Percentiles rank a stretch among this genome's conserved stretches.
These are phyloP conservation scores for Parafenestella ontariensis DNA, from an alignment of 2,329 filamentous ascomycete genomes.

Conservation along the genomic window DNA sequence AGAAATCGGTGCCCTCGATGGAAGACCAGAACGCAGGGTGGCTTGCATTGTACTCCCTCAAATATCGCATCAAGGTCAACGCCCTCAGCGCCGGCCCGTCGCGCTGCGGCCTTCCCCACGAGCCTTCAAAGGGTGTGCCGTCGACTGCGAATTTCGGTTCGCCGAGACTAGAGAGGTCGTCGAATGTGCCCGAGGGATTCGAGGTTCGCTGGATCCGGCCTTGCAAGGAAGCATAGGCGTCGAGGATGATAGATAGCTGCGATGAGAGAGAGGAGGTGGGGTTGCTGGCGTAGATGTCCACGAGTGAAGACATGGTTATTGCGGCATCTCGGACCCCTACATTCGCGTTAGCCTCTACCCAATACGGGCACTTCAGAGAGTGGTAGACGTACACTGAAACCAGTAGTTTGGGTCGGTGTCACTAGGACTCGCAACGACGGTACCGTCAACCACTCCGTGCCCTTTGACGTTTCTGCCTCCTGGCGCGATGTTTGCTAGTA, in stretches of 20 bases:
- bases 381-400: slow-evolving; percentile 50
- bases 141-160: slow-evolving; percentile 54
- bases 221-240: slow-evolving; percentile 45
- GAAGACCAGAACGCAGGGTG: slow-evolving; percentile 47
- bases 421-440: slow-evolving; percentile 54
- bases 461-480: slow-evolving; percentile 48
- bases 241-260: slow-evolving; percentile 38
- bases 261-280: slow-evolving; percentile 35
- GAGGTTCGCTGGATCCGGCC: slow-evolving; percentile 48
- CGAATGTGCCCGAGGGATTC: slow-evolving; percentile 48
- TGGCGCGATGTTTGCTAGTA: slow-evolving; percentile 54
- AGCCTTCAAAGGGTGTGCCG: slow-evolving; percentile 45
- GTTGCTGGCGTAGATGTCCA: slow-evolving; percentile 48
- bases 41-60: slow-evolving; percentile 51
- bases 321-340: slow-evolving; percentile 54
- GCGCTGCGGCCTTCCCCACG: slow-evolving; percentile 54
- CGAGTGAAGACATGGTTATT: slow-evolving; percentile 52
- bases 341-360: slow-evolving; percentile 7
- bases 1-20: slow-evolving; percentile 35
- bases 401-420: slow-evolving; percentile 52
- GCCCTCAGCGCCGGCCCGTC: slow-evolving; percentile 55
- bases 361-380: not conserved
- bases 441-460: slow-evolving; percentile 46
- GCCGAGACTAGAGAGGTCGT: slow-evolving; percentile 49
- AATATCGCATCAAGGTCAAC: slow-evolving; percentile 52